Percentiles rank a stretch among this genome's conserved stretches.
Conservation (phyloP, 306 rosid genomes). For the Vigna nakashimae region DNA sequence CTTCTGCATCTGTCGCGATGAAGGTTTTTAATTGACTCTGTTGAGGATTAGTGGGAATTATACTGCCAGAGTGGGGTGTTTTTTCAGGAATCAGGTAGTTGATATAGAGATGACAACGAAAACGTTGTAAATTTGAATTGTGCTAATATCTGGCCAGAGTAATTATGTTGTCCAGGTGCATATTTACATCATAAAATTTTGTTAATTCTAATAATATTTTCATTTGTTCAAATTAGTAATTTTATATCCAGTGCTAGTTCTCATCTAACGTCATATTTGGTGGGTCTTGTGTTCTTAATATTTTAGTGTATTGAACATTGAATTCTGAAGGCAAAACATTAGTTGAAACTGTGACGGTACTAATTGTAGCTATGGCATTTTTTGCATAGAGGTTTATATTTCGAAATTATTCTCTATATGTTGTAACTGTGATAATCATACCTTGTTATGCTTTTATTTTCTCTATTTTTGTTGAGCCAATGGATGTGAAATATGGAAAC, state of each 20-base stretch:
- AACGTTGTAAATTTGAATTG: constrained; percentile 71
- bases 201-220: constrained; percentile 47
- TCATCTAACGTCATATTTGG: constrained; percentile 15
- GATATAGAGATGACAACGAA: constrained; percentile 58
- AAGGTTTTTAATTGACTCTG: constrained; percentile 49
- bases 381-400: background rate
- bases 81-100: constrained; percentile 49
- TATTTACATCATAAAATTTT: constrained; percentile 39
- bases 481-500: background rate
- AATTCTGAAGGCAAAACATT: background rate
- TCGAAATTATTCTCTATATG: background rate
- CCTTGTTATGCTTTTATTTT: no score
- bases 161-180: constrained; percentile 52
- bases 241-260: constrained; percentile 20
- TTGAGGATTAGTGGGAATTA: constrained; percentile 50
- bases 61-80: constrained; percentile 41
- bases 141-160: constrained; percentile 64
- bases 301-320: background rate
- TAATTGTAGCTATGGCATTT: background rate
- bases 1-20: constrained; percentile 50
- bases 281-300: constrained; percentile 15
- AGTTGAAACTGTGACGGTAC: background rate
- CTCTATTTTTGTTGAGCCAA: background rate
- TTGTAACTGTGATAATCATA: background rate
- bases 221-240: constrained; percentile 42